Conservation (phyloP, 495 filamentous ascomycete genomes). For the Penicillium argentinense region DNA sequence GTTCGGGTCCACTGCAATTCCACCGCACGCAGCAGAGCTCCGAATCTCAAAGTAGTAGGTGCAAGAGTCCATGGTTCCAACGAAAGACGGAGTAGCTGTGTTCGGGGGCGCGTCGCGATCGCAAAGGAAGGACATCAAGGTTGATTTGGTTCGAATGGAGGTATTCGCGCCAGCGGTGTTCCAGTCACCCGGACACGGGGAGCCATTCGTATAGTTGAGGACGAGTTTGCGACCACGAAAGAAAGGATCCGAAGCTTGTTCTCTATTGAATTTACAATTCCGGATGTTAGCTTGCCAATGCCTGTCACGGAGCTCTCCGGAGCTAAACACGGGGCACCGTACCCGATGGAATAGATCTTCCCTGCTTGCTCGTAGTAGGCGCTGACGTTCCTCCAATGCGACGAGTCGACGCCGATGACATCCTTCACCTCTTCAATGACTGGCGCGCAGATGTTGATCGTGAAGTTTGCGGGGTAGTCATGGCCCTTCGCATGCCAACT, state of each 20-base stretch:
- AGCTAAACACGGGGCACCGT: conserved; percentile 27
- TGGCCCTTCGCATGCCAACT: conserved; percentile 84
- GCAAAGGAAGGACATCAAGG: conserved; percentile 90
- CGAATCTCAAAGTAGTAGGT: conserved; percentile 98
- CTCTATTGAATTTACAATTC: conserved; percentile 44
- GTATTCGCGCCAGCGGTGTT: conserved; percentile 25
- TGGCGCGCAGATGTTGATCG: conserved; percentile 87
- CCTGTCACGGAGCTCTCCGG: not conserved
- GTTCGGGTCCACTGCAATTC: conserved; percentile 58
- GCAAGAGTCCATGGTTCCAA: conserved; percentile 85
- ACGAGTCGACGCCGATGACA: conserved; percentile 65
- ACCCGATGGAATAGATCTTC: conserved; percentile 84
- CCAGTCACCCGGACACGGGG: conserved; percentile 60
- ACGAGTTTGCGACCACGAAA: conserved; percentile 89
- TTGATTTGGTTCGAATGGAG: conserved; percentile 67
- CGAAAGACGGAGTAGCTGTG: conserved; percentile 70
- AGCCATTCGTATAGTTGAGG: conserved; percentile 88
- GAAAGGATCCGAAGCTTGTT: conserved; percentile 65
- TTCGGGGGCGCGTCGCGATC: conserved; percentile 67
- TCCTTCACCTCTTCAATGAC: conserved; percentile 75
- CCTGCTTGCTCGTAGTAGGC: conserved; percentile 79
- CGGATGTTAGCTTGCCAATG: conserved; percentile 8
- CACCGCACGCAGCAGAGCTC: conserved; percentile 79
- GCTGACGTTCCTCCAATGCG: conserved; percentile 76
- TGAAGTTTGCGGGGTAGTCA: conserved; percentile 89